These are phyloP conservation scores for Alnus glutinosa DNA, from an alignment of 306 rosid genomes.

Conservation along the genomic window DNA sequence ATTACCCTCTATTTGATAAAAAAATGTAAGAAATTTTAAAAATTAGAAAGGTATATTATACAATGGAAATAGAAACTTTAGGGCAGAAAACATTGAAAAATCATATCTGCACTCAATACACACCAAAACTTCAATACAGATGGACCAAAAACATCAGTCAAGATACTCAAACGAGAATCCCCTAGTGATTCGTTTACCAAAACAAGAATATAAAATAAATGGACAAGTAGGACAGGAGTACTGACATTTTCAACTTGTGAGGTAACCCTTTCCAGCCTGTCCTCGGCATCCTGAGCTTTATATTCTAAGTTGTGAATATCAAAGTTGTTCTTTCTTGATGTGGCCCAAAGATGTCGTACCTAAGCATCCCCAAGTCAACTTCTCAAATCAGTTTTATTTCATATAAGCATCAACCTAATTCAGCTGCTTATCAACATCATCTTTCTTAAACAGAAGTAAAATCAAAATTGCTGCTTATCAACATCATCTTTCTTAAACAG, in stretches of 20 bases:
- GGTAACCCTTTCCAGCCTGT: slow-evolving; percentile 46
- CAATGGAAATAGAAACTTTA: not conserved
- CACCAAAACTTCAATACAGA: not conserved
- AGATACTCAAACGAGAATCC: not conserved
- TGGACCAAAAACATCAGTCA: not conserved
- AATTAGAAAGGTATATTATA: not conserved
- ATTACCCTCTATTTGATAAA: not conserved
- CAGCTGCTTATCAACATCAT: not conserved
- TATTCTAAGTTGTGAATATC: slow-evolving; percentile 68
- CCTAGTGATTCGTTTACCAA: not conserved
- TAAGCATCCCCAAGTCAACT: slow-evolving; percentile 48
- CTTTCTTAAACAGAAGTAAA: slow-evolving; percentile 9
- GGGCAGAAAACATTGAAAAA: not conserved
- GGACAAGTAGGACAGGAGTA: not conserved
- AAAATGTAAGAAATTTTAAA: not conserved
- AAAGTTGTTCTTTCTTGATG: slow-evolving; percentile 72
- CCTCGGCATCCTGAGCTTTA: slow-evolving; percentile 61
- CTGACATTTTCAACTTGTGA: slow-evolving; percentile 64
- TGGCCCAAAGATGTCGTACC: slow-evolving; percentile 81
- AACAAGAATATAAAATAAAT: not conserved
- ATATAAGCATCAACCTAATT: slow-evolving; percentile 18
- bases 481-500: no score
- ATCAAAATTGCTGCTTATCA: slow-evolving; percentile 6
- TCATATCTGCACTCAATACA: not conserved
- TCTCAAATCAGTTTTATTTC: slow-evolving; percentile 52